Conservation (phyloP, 106 monocot genomes). For the Dendrobium nobile region DNA sequence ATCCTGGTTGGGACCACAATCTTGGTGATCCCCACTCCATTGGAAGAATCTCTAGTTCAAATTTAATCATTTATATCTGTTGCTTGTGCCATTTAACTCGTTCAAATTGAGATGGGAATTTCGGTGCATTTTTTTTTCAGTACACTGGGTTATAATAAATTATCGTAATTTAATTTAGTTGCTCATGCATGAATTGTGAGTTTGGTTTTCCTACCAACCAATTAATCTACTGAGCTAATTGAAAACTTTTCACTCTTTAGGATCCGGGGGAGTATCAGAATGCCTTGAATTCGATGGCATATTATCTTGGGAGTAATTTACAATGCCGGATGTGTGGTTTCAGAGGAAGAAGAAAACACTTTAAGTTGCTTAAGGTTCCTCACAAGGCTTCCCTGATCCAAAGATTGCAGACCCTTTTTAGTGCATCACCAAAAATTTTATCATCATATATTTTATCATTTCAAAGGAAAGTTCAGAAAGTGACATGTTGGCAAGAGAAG, state of each 20-base stretch:
- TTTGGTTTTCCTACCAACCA: not conserved
- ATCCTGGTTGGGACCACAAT: not conserved
- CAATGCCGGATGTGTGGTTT: conserved; percentile 8
- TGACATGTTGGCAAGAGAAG: conserved; percentile 29
- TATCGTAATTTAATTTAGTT: not conserved
- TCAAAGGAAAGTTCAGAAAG: conserved; percentile 10
- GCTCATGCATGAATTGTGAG: not conserved
- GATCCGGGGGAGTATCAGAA: not conserved
- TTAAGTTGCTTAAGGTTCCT: conserved; percentile 1
- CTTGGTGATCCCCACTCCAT: not conserved
- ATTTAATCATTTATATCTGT: not conserved
- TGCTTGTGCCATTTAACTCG: not conserved
- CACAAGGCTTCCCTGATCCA: conserved; percentile 9
- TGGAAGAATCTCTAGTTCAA: not conserved
- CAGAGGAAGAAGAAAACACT: conserved; percentile 10
- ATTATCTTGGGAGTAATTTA: not conserved
- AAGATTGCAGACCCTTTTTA: conserved; percentile 1
- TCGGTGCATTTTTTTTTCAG: not conserved
- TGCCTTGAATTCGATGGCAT: not conserved
- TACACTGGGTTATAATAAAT: not conserved
- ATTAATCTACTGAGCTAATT: not conserved
- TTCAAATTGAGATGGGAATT: not conserved
- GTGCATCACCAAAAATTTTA: conserved; percentile 11
- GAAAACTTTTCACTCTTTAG: not conserved
- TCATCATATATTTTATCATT: conserved; percentile 13